These are phyloP conservation scores for Cryptosporidium baileyi DNA, from an alignment of 169 alveolate species.

Conservation along the genomic window DNA sequence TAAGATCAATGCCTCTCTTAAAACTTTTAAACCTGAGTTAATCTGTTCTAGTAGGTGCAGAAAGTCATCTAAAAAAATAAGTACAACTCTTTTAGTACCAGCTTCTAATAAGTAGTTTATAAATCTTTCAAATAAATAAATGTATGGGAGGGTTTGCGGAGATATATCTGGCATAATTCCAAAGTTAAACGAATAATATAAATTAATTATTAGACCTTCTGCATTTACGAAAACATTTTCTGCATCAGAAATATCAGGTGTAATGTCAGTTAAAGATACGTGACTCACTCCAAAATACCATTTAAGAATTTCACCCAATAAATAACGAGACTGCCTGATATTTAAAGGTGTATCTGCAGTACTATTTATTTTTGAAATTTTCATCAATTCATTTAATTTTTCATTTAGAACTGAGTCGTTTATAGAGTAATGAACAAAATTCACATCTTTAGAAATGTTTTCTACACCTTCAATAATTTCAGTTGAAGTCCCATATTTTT, in stretches of 20 bases:
- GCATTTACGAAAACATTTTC: conserved; percentile 63
- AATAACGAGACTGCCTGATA: conserved; percentile 13
- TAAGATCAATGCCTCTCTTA: conserved; percentile 25
- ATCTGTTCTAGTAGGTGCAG: conserved; percentile 6
- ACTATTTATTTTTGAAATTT: background rate
- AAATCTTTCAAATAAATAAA: conserved; percentile 53
- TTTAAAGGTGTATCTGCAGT: background rate
- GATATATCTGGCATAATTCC: conserved; percentile 4
- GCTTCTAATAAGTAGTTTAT: conserved; percentile 55
- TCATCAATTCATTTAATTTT: conserved; percentile 29
- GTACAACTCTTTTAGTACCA: conserved; percentile 31
- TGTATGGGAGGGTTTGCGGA: conserved; percentile 56
- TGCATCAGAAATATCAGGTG: conserved; percentile 66
- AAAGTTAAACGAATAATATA: conserved; percentile 48
- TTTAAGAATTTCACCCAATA: conserved; percentile 38
- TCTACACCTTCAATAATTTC: conserved; percentile 2
- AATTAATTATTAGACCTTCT: conserved; percentile 38
- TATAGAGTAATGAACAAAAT: background rate
- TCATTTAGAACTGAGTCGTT: conserved; percentile 6
- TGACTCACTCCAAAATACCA: conserved; percentile 53
- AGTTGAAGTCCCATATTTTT: background rate
- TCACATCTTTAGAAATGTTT: background rate
- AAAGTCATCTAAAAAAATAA: conserved; percentile 44
- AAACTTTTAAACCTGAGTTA: conserved; percentile 25
- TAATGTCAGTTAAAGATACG: conserved; percentile 40